Evolutionary conservation across 495 filamentous ascomycete genomes (phyloP), one percentile per base, ranked within the genome.

Genomic region (Aspergillus indologenus): DNA sequence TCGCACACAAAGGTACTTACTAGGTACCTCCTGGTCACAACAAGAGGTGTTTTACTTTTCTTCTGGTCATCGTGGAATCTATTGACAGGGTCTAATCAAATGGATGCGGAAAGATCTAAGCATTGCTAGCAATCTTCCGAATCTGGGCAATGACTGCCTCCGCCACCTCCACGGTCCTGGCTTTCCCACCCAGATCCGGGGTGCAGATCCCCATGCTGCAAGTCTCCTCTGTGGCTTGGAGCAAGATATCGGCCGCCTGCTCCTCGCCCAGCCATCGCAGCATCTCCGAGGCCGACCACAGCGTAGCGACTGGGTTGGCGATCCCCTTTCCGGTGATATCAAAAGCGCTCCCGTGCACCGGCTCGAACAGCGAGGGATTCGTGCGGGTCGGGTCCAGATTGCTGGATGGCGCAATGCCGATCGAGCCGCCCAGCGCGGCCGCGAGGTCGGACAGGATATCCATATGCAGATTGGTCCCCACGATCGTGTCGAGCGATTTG

Each of bases 301-400:
- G 85, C 0, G 86, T 86, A 7, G 79, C 87, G 0, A 90, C 79
- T 0, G 87, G 87, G 67, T 91, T 90, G 12, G 87, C 87, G 42
- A 89, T 75, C 0, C 86, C 87, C 68, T 85, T 85, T 0, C 87
- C 87, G 1, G 85, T 84, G 55, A 91, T 89, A 61, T 90, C 87
- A 14, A 86, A 87, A 0, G 85, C 85, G n/a, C 78, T 82, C 6
- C 85, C 84, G 60, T 87, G 85, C 46, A 87, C 86, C 0, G 84
- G 84, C 77, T 87, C 84, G 60, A 88, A 88, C 80, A 88, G 85
- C 46, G 77, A 82, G 1, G 85, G 85, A 55, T 80, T 75, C 65
- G 78, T 54, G 26, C 84, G 72, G 7, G 82, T 87, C 1, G 85
- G 84, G 63, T 87, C 85, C 5, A 88, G 77, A 60, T 88, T 87